Percentiles rank a stretch among this genome's conserved stretches.
These are phyloP conservation scores for Crepidotus sp. DNA, from an alignment of 1,284 basidiomycete genomes.

Conservation along the genomic window DNA sequence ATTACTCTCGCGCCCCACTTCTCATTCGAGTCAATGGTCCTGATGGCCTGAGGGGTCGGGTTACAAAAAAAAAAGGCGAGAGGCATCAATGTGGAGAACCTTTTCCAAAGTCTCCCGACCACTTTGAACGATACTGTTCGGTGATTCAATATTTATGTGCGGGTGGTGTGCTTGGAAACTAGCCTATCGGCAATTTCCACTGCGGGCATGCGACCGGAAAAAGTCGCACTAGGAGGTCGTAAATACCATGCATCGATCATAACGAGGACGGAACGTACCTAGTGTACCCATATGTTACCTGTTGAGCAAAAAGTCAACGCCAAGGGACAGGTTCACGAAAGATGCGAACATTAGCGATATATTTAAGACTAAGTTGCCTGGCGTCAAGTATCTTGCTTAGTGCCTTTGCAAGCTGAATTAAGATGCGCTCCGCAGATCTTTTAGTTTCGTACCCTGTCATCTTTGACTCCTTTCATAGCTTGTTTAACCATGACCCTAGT, in stretches of 20 bases:
- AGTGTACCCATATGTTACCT: constrained; percentile 95
- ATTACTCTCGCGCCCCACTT: constrained; percentile 84
- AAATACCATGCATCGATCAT: too few species aligned
- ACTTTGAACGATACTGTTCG: constrained; percentile 87
- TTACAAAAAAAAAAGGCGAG: constrained; percentile 1
- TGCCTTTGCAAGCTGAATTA: constrained; percentile 36
- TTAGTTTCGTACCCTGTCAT: constrained; percentile 54
- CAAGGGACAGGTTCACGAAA: not conserved
- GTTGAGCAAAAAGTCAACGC: constrained; percentile 65
- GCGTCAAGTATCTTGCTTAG: constrained; percentile 74
- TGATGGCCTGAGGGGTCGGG: constrained; percentile 60
- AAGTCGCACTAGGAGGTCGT: constrained; percentile 56
- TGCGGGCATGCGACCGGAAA: constrained; percentile 95
- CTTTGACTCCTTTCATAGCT: constrained; percentile 77
- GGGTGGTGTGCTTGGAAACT: not conserved
- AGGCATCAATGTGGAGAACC: constrained; percentile 32
- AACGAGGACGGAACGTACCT: constrained; percentile 19
- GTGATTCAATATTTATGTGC: not conserved
- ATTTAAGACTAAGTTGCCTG: constrained; percentile 74
- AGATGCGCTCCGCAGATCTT: not conserved
- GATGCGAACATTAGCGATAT: constrained; percentile 15
- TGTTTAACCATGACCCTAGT: constrained; percentile 98
- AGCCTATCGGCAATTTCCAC: constrained; percentile 85
- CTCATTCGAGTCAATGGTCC: constrained; percentile 64
- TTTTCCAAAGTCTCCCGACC: constrained; percentile 94